phyloP scores from a whole-genome alignment of 192 early-diverging fungal species.

The Entomortierella chlamydospora region DNA sequence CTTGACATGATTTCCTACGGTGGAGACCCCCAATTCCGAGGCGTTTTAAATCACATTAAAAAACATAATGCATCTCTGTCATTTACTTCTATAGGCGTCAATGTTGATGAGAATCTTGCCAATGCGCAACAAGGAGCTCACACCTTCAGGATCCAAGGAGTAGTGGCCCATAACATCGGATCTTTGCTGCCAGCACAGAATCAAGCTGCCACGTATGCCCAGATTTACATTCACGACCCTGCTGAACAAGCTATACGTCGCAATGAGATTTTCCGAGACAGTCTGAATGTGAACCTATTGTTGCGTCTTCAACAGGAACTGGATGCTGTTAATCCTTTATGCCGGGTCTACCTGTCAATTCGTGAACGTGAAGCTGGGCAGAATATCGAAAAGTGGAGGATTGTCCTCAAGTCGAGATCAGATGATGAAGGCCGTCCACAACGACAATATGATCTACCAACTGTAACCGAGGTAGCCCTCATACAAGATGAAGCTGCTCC shows the following conservation, averaged over 20 bases:
- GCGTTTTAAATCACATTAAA: slow-evolving; percentile 24
- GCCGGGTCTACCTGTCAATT: not conserved
- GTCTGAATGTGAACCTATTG: not conserved
- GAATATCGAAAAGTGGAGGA: not conserved
- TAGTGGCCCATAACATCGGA: not conserved
- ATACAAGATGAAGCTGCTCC: not conserved
- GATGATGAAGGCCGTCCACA: not conserved
- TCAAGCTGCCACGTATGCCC: not conserved
- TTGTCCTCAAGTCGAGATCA: not conserved
- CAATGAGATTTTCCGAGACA: not conserved
- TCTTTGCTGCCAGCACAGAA: not conserved
- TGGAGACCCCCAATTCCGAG: not conserved
- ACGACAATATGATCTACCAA: not conserved
- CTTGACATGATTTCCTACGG: not conserved
- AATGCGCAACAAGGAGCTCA: slow-evolving; percentile 14
- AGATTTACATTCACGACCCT: not conserved
- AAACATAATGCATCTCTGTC: slow-evolving; percentile 41
- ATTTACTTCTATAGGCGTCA: slow-evolving; percentile 38
- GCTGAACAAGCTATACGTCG: not conserved
- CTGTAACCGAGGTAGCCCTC: not conserved
- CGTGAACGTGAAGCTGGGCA: not conserved
- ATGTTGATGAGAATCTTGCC: slow-evolving; percentile 2
- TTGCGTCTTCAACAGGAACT: not conserved
- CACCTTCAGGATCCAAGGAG: slow-evolving; percentile 30
- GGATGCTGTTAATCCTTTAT: not conserved